Evolutionary conservation across 1,139 yeast genomes (phyloP), one percentile per base, ranked within the genome.

Genomic region (Pichia terricola): DNA sequence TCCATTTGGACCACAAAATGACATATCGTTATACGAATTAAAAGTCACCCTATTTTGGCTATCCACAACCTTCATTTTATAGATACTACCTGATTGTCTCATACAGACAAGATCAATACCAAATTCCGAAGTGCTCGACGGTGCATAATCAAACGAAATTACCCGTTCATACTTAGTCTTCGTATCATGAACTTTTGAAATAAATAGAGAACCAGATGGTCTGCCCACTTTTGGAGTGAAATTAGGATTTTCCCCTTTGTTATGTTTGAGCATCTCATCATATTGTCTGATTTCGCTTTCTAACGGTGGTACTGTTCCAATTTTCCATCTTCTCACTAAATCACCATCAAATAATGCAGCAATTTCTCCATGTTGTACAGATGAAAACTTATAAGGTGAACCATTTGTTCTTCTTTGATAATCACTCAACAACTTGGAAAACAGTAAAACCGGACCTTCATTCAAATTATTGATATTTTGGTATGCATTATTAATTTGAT

Each of bases 51-150:
- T 70, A 39, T 79, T 79, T 34, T 81, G 79, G 43, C 83, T 76
- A 58, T 85, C 94, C 2, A 70, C 67, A 1, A 81, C 84, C 0
- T 81, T 75, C 91, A 85, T 85, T 48, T 85, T 69, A 62, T 84
- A 88, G 0, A 87, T 81, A 40, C 86, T 81, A 2, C 96, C 96
- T 1, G 94, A 82, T 57, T 86, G 94, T 51, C 95, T 69, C 83
- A 88, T 83, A 61, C 96, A 88, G 34, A 88, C 79, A 51, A 85
- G 72, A 28, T 67, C 67, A 25, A 60, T 51, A 0, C 64, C 64
- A 39, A 51, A 49, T 7, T 41, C 50, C 0, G 73, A 62, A 3
- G 58, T 49, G 3, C 62, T 50, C 53, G 79, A 81, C 1, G 86
- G 81, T 4, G 82, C 77, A 59, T 87, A 88, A 59, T 88, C 96